A percentile compares a stretch with the other conserved stretches of the same genome.
Evolutionary conservation across 2,329 filamentous ascomycete genomes (phyloP).

Genomic region (Fusarium humuli): DNA sequence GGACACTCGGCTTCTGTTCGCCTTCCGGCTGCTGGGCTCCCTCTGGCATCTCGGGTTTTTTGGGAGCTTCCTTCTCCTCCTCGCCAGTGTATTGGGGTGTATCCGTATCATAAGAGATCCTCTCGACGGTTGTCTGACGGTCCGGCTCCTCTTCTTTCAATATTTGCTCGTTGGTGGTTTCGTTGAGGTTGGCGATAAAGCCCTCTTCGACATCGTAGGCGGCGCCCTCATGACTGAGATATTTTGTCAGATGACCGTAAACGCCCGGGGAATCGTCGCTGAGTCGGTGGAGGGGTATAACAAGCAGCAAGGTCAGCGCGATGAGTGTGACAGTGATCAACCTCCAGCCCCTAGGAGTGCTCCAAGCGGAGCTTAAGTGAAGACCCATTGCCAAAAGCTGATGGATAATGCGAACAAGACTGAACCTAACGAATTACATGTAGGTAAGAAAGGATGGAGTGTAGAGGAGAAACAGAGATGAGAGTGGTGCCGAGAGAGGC

Average conservation of each 20-base stretch:
- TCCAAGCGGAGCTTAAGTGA: constrained; percentile 44
- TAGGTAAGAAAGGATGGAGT: constrained; percentile 6
- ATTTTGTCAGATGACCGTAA: constrained; percentile 49
- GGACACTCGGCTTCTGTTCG: not conserved
- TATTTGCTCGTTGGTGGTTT: constrained; percentile 45
- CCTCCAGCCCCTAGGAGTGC: constrained; percentile 47
- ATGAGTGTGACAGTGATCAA: constrained; percentile 44
- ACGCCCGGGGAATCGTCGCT: constrained; percentile 46
- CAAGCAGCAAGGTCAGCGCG: constrained; percentile 46
- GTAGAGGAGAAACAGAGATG: constrained; percentile 1
- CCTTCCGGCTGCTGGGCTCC: constrained; percentile 4
- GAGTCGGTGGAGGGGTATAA: constrained; percentile 49
- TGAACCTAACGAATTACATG: constrained; percentile 2
- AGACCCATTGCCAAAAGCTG: constrained; percentile 37
- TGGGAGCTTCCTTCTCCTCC: constrained; percentile 13
- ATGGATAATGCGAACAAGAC: constrained; percentile 13
- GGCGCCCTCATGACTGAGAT: constrained; percentile 47
- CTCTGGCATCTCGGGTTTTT: not conserved
- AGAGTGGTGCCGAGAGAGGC: constrained; percentile 15
- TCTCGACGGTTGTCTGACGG: constrained; percentile 4
- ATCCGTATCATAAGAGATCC: constrained; percentile 17
- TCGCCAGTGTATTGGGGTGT: constrained; percentile 23
- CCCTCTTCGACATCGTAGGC: constrained; percentile 51
- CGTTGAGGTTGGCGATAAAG: constrained; percentile 48
- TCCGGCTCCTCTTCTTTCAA: constrained; percentile 17